Evolutionary conservation across 1,284 basidiomycete genomes (phyloP).

Genomic region (Trichosporon sp.): DNA sequence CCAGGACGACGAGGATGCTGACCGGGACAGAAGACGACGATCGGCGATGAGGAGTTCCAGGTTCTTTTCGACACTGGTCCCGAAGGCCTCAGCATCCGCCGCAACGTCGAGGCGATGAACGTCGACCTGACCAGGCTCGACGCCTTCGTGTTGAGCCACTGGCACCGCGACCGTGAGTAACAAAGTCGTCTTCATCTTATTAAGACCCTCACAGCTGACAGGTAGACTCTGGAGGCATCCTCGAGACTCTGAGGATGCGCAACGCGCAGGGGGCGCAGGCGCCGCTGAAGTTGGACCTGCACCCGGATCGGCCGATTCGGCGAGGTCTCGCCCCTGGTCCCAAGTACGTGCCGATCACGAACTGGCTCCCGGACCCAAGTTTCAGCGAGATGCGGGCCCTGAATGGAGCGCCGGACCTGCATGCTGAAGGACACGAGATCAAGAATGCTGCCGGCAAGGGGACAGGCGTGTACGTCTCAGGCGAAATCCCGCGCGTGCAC

Average conservation of each 20-base stretch:
- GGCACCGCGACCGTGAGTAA: slow-evolving; percentile 69
- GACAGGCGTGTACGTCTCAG: slow-evolving; percentile 69
- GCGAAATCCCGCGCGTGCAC: slow-evolving; percentile 72
- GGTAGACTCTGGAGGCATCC: slow-evolving; percentile 62
- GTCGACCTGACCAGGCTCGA: slow-evolving; percentile 63
- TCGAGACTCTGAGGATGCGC: slow-evolving; percentile 64
- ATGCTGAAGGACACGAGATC: slow-evolving; percentile 66
- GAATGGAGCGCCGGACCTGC: slow-evolving; percentile 65
- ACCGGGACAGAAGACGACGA: slow-evolving; percentile 42
- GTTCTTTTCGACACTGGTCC: slow-evolving; percentile 80
- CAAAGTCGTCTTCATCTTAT: too few species aligned
- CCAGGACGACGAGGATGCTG: background rate
- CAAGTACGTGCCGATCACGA: slow-evolving; percentile 63
- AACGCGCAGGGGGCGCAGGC: slow-evolving; percentile 20
- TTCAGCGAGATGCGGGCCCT: slow-evolving; percentile 65
- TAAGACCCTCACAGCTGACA: background rate
- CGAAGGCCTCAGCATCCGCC: slow-evolving; percentile 68
- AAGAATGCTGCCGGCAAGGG: slow-evolving; percentile 70
- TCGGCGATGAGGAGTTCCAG: slow-evolving; percentile 60
- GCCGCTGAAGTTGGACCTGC: slow-evolving; percentile 67
- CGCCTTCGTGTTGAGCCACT: slow-evolving; percentile 73
- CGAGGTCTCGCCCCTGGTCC: slow-evolving; percentile 70
- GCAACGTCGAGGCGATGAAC: slow-evolving; percentile 68
- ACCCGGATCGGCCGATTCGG: slow-evolving; percentile 71
- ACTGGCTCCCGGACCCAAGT: slow-evolving; percentile 69